phyloP scores from a whole-genome alignment of 2,329 filamentous ascomycete species.

The Aspergillus ochraceus region DNA sequence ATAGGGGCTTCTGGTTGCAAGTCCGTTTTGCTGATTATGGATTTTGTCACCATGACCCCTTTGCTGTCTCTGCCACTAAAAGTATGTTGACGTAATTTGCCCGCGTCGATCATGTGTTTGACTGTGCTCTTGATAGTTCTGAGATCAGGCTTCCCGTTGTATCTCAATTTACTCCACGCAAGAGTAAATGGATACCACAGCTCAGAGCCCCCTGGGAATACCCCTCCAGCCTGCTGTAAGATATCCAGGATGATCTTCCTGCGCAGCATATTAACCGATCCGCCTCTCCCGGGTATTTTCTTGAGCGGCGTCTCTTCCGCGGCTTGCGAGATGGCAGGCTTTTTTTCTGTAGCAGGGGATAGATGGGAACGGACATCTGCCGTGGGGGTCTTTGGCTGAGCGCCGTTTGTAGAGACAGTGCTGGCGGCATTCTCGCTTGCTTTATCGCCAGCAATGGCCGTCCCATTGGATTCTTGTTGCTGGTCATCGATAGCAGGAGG shows the following conservation, averaged over 20 bases:
- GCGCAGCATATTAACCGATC: constrained; percentile 47
- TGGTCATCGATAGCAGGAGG: background rate
- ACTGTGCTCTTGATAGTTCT: constrained; percentile 54
- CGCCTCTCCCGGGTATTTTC: constrained; percentile 32
- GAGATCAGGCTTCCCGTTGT: constrained; percentile 50
- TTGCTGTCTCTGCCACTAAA: constrained; percentile 53
- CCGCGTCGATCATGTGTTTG: constrained; percentile 50
- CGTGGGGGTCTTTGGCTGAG: background rate
- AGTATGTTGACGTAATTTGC: constrained; percentile 53
- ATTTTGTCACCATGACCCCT: constrained; percentile 51
- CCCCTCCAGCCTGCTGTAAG: constrained; percentile 54
- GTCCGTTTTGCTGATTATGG: constrained; percentile 50
- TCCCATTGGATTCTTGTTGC: background rate
- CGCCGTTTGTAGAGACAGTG: background rate
- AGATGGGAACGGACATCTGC: background rate
- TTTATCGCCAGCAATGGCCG: background rate
- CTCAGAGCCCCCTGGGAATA: constrained; percentile 56
- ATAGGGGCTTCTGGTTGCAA: constrained; percentile 46
- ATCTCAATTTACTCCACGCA: constrained; percentile 51
- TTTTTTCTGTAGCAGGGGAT: background rate
- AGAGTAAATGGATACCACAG: constrained; percentile 57
- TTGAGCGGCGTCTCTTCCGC: constrained; percentile 2
- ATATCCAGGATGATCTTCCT: constrained; percentile 56
- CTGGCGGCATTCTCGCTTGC: background rate
- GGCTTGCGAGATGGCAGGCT: constrained; percentile 1